phyloP scores from a whole-genome alignment of 441 rosid species.

The Arabidopsis lyrata region DNA sequence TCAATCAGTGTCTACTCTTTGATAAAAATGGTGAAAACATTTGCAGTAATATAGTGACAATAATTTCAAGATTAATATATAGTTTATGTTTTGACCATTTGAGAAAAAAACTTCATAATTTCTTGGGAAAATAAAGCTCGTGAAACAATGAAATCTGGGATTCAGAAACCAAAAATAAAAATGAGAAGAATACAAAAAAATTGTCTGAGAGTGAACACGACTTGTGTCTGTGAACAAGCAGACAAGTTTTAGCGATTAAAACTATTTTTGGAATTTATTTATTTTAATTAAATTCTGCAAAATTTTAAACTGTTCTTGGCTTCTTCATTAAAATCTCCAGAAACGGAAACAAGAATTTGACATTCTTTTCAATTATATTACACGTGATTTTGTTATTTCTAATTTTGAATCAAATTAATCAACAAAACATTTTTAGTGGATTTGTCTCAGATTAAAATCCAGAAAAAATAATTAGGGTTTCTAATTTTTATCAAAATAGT shows the following conservation, averaged over 20 bases:
- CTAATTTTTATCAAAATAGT: neutral
- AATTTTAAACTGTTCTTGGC: constrained; percentile 26
- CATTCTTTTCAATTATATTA: neutral
- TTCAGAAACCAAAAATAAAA: constrained; percentile 4
- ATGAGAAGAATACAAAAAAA: constrained; percentile 33
- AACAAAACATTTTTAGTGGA: neutral
- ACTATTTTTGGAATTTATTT: constrained; percentile 31
- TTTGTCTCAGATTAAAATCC: neutral
- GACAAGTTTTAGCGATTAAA: constrained; percentile 45
- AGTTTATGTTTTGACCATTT: constrained; percentile 48
- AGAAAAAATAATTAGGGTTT: constrained; percentile 17
- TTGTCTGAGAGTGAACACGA: constrained; percentile 47
- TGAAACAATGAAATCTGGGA: constrained; percentile 36
- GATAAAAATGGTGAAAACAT: constrained; percentile 9
- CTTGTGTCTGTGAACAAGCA: constrained; percentile 49
- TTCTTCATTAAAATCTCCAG: constrained; percentile 19
- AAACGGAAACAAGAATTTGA: constrained; percentile 20
- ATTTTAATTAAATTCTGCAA: constrained; percentile 20
- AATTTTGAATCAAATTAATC: neutral
- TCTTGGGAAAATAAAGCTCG: constrained; percentile 42
- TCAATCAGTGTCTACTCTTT: constrained; percentile 58
- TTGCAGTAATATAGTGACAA: constrained; percentile 23
- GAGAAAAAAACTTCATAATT: neutral
- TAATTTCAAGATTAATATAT: constrained; percentile 4
- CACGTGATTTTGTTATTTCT: neutral